phyloP scores from a whole-genome alignment of 305 asterid genomes.

The Rubia balearica region DNA sequence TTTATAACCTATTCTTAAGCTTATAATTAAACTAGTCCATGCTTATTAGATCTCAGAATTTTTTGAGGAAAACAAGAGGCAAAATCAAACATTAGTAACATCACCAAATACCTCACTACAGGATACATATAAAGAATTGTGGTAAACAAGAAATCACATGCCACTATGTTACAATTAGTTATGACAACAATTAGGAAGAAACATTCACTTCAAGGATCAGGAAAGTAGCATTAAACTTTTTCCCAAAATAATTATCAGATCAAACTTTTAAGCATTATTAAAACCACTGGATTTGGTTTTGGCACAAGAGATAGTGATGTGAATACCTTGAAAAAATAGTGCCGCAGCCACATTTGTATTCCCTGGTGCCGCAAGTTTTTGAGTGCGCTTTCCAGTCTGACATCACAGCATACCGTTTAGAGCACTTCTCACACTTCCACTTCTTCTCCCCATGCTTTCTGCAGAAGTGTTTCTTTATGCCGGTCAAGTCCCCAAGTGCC shows the following conservation, averaged over 20 bases:
- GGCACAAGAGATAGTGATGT: too few relatives aligned
- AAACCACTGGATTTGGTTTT: too few relatives aligned
- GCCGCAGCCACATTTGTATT: constrained; percentile 86
- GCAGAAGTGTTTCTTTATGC: constrained; percentile 82
- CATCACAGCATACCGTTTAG: constrained; percentile 75
- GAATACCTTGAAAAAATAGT: constrained; percentile 71
- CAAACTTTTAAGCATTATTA: too few relatives aligned
- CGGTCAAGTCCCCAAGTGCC: constrained; percentile 85
- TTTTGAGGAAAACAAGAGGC: neutral
- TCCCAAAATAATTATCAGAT: constrained; percentile 3
- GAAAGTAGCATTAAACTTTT: neutral
- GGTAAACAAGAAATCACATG: constrained; percentile 5
- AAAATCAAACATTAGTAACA: neutral
- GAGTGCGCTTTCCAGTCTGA: constrained; percentile 93
- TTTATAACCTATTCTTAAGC: neutral
- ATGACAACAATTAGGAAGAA: constrained; percentile 9
- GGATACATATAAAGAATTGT: neutral
- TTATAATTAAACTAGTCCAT: neutral
- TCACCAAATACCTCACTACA: neutral
- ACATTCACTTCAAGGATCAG: constrained; percentile 9
- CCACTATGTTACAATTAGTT: neutral
- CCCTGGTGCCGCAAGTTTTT: constrained; percentile 85
- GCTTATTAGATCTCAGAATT: neutral
- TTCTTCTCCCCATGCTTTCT: constrained; percentile 90
- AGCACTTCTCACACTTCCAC: constrained; percentile 89